phyloP scores from a whole-genome alignment of 805 yeast genomes.

The Ogataea trehaloabstinens region DNA sequence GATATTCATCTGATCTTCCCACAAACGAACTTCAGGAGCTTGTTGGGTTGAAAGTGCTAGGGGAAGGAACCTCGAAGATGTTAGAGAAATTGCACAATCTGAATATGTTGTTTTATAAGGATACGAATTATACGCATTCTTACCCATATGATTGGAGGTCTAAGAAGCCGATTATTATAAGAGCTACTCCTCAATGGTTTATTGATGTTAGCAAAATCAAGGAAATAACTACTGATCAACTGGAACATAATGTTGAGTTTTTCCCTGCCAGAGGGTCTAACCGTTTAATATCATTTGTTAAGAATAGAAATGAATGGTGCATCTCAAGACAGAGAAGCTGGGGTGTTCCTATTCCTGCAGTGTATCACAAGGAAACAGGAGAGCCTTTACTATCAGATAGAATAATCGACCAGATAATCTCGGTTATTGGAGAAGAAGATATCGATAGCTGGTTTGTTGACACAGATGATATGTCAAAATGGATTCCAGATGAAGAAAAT shows the following conservation, averaged over 20 bases:
- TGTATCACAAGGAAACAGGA: slow-evolving; percentile 61
- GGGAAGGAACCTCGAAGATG: slow-evolving; percentile 51
- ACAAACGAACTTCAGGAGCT: slow-evolving; percentile 38
- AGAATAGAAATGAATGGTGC: slow-evolving; percentile 92
- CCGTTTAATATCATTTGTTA: slow-evolving; percentile 69
- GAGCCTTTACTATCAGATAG: slow-evolving; percentile 59
- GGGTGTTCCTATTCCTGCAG: slow-evolving; percentile 97
- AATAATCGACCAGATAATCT: slow-evolving; percentile 57
- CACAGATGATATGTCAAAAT: slow-evolving; percentile 45
- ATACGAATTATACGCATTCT: slow-evolving; percentile 64
- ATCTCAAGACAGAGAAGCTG: slow-evolving; percentile 93
- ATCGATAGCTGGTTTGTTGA: slow-evolving; percentile 75
- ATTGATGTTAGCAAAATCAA: slow-evolving; percentile 79
- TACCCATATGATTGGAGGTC: slow-evolving; percentile 98
- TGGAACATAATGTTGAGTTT: slow-evolving; percentile 60
- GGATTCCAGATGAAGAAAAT: slow-evolving; percentile 65
- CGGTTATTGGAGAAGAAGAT: slow-evolving; percentile 55
- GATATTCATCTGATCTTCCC: slow-evolving; percentile 54
- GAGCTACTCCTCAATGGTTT: slow-evolving; percentile 98
- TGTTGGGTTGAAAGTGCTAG: slow-evolving; percentile 59
- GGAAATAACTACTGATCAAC: slow-evolving; percentile 53
- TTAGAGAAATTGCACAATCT: slow-evolving; percentile 40
- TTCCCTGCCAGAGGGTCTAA: slow-evolving; percentile 70
- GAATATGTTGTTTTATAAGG: slow-evolving; percentile 47
- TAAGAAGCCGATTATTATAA: slow-evolving; percentile 88